phyloP scores from a whole-genome alignment of 208 protist genomes.

The Acanthamoeba triangularis region DNA sequence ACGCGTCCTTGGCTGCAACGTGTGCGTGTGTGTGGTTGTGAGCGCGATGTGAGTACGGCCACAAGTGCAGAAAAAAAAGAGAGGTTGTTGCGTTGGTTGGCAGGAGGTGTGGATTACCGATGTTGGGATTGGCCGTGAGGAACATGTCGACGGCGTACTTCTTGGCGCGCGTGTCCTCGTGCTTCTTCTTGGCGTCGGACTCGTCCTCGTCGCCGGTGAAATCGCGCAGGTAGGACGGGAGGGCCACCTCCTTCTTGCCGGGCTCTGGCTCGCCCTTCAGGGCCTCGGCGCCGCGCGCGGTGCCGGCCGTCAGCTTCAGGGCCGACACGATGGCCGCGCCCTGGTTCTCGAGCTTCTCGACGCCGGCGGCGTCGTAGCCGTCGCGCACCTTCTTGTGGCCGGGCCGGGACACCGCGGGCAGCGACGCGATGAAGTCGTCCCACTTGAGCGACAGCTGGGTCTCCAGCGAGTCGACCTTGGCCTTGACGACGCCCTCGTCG shows the following conservation, averaged over 20 bases:
- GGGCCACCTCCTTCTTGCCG: conserved; percentile 19
- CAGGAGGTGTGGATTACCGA: not conserved
- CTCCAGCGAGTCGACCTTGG: conserved; percentile 36
- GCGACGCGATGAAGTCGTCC: conserved; percentile 56
- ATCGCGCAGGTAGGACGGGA: conserved; percentile 24
- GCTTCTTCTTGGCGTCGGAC: not conserved
- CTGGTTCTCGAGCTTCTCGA: conserved; percentile 51
- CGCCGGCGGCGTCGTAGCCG: not conserved
- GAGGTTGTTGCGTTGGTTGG: no score
- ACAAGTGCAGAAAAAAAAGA: no score
- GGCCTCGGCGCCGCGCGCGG: not conserved
- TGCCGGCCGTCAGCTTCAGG: conserved; percentile 25
- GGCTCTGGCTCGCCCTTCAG: not conserved
- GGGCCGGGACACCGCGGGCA: not conserved
- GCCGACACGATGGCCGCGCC: conserved; percentile 47
- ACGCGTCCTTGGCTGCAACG: not conserved
- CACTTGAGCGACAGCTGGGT: conserved; percentile 54
- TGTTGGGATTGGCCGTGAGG: conserved; percentile 35
- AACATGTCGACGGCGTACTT: conserved; percentile 63
- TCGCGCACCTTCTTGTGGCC: conserved; percentile 47
- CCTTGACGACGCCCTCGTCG: conserved; percentile 35
- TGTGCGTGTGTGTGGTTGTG: no score
- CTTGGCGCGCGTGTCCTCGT: conserved; percentile 17
- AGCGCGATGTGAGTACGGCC: no score
- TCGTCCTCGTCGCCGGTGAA: conserved; percentile 47